Base-by-base conservation (phyloP, 176 grass and related monocot species). In the Phoenix dactylifera region DNA sequence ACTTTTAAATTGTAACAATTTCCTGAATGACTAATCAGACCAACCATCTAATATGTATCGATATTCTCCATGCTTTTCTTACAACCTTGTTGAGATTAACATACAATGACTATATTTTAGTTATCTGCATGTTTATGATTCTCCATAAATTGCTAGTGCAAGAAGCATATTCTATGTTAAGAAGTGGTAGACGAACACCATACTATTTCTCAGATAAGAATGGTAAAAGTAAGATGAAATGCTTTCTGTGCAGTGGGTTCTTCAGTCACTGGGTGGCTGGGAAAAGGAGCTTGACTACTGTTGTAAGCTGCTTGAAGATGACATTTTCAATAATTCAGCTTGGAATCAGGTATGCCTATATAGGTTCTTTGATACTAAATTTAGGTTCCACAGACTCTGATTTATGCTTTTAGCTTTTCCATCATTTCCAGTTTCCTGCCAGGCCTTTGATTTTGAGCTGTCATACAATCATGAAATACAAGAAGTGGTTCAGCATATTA, bases 261-360 rank as follows among this genome's bases (percentile, higher is more conserved):
- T 97, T 75, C 78, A 88, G 82, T 58, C 78, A 65, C 78, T 91
- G 59, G 93, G 92, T 77, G 87, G 93, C 53, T 97, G 93, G 92
- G 93, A 91, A 63, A 69, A 55, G 74, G 93, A 97, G 78, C 57
- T 91, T 24, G 58, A 88, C 17, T 97, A 84, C 54, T 97, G 93
- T 26, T 57, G 77, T 60, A 56, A 78, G 49, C 81, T 97, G 55
- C 78, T 97, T 75, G 64, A 85, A 67, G 87, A 97, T 64, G 93
- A 97, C 55, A 28, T 88, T 73, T 91, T 91, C 60, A 97, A 97
- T 68, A 97, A 97, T 77, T 97, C 93, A 67, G 93, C 87, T 78
- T 97, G 93, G 93, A 97, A 97, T 85, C 93, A 97, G 87, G 93
- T 97, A 23, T 56, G 49, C 64, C 59, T 73, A 1, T 52, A 64